Base-by-base conservation (phyloP, 176 grass and related monocot genomes). In the Aegilops tauschii region DNA sequence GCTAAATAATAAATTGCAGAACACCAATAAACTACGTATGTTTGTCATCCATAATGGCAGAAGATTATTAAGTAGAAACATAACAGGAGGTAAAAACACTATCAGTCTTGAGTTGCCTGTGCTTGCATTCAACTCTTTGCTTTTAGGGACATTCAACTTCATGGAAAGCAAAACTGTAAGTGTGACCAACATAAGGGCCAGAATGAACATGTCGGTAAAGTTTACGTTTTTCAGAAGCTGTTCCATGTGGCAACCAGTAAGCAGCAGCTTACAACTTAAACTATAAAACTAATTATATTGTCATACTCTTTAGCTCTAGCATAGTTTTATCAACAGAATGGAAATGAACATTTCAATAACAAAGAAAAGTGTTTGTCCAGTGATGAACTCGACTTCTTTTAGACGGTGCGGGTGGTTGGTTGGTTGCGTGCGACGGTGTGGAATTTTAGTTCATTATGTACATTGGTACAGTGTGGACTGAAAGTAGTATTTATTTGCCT, bases 1-100 rank as follows among this genome's bases (percentile, higher is more conserved):
- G 31, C 80, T 29, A 82, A 74, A 80, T 7, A 65, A 27, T 56
- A 85, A 82, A 84, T 62, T 63, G 72, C 81, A 95, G 44, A 84
- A 61, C 21, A 18, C 3, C 32, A 76, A 49, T 59, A 77, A 66
- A 82, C 2, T 59, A 68, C 74, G 27, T n/a, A 77, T 75, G 62
- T n/a, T 28, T 77, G 58, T 76, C 31, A 82, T 77, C 18, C 37
- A 65, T 76, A 30, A 56, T 9, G 20, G 31, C 32, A 83, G 45
- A 77, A 78, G 20, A 81, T 68, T 84, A 78, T 54, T 3, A 78
- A 84, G 44, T 85, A 63, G 39, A 82, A 27, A 65, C 29, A 73
- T 65, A 39, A 47, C 29, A 76, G 30, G 73, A 77, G 37, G 64
- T 63, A 81, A 75, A 44, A 45, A 47, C 5, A 44, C 25, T 70